phyloP scores from a whole-genome alignment of 148 eudicot species.

The Chenopodium formosanum region DNA sequence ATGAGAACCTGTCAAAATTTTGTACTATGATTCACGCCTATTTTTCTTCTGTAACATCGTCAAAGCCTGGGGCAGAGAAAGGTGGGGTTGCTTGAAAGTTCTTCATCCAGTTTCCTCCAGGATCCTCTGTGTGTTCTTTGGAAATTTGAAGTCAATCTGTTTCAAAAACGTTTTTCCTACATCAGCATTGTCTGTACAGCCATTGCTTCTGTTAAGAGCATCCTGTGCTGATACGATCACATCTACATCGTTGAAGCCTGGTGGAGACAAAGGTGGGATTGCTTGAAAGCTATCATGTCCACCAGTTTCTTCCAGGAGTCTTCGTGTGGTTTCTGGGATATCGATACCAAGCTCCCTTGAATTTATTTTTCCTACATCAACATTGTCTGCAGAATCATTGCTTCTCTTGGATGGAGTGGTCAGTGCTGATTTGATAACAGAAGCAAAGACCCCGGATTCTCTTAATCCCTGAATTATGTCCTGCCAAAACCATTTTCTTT shows the following conservation, averaged over 20 bases:
- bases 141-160: constrained; percentile 18
- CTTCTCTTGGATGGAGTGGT: constrained; percentile 17
- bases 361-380: not conserved
- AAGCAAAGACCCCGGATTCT: constrained; percentile 52
- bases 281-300: constrained; percentile 26
- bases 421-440: constrained; percentile 41
- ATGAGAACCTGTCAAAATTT: not conserved
- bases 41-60: not conserved
- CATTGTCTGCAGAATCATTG: constrained; percentile 14
- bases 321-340: constrained; percentile 33
- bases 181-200: constrained; percentile 9
- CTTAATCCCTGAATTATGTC: constrained; percentile 57
- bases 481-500: constrained; percentile 24
- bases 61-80: constrained; percentile 40
- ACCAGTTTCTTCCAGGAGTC: constrained; percentile 29
- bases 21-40: not conserved
- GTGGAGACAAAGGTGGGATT: constrained; percentile 50
- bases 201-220: constrained; percentile 18
- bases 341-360: constrained; percentile 23
- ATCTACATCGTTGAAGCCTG: constrained; percentile 21
- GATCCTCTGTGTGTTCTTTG: constrained; percentile 35
- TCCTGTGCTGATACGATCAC: constrained; percentile 37
- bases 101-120: constrained; percentile 24
- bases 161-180: constrained; percentile 14
- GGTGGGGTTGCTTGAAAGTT: constrained; percentile 39